Evolutionary conservation across 2,329 filamentous ascomycete genomes (phyloP).

Genomic region (Aureobasidium uvarum): DNA sequence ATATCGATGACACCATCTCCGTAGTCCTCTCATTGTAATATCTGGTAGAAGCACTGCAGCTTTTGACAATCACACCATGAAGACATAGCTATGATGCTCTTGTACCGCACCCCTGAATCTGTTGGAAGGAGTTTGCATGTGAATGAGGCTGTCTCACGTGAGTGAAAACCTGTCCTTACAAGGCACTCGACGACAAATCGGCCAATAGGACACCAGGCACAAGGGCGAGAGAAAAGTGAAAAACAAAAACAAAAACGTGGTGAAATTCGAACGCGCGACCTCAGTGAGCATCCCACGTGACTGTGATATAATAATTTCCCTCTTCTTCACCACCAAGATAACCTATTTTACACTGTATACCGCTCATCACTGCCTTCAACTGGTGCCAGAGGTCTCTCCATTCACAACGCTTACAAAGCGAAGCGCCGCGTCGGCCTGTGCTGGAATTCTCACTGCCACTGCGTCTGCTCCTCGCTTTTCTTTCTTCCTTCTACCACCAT

Average conservation of each 20-base stretch:
- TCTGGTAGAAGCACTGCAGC: neutral
- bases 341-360: neutral
- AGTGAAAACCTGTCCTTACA: neutral
- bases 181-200: neutral
- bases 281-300: constrained; percentile 14
- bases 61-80: neutral
- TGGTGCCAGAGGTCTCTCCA: neutral
- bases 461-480: neutral
- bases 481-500: neutral
- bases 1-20: neutral
- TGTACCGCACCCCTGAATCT: neutral
- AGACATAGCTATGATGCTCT: neutral
- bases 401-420: neutral
- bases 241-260: neutral
- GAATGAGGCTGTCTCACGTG: neutral
- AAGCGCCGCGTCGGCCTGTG: neutral
- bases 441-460: neutral
- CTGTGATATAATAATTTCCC: neutral
- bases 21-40: too few species aligned
- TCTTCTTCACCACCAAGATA: neutral
- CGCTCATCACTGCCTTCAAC: neutral
- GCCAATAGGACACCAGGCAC: neutral
- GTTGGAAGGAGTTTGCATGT: neutral
- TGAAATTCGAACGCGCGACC: neutral
- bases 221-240: neutral